Evolutionary conservation across 2,329 filamentous ascomycete genomes (phyloP).

Genomic region (Ilyonectria mors-panacis): DNA sequence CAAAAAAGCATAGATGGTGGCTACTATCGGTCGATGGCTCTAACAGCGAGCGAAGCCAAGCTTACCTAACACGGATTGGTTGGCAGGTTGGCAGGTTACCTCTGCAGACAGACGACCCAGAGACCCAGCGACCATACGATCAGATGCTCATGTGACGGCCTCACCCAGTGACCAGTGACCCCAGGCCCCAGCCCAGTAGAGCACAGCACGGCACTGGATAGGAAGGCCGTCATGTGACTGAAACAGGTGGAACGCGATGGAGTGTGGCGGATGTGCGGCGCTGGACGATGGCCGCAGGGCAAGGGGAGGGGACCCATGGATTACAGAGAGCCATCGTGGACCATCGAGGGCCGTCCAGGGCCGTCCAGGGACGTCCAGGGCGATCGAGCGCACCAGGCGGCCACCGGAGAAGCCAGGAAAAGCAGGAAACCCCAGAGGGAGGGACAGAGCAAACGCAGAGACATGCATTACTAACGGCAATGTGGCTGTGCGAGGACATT

Average conservation of each 20-base stretch:
- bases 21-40: constrained; percentile 12
- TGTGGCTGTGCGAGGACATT: constrained; percentile 45
- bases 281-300: constrained; percentile 24
- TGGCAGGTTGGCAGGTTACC: constrained; percentile 20
- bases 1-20: constrained; percentile 7
- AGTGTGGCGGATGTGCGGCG: constrained; percentile 46
- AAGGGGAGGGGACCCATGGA: not conserved
- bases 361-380: not conserved
- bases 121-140: constrained; percentile 21
- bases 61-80: constrained; percentile 23
- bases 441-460: constrained; percentile 1
- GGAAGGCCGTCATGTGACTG: constrained; percentile 45
- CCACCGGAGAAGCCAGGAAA: constrained; percentile 2
- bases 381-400: not conserved
- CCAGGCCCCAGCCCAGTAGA: not conserved
- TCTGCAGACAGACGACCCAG: constrained; percentile 15
- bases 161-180: constrained; percentile 25
- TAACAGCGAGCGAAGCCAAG: constrained; percentile 14
- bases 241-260: constrained; percentile 30
- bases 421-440: not conserved
- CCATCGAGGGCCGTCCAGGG: not conserved
- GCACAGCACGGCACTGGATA: constrained; percentile 4
- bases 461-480: constrained; percentile 38
- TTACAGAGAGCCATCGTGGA: not conserved
- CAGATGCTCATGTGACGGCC: constrained; percentile 22